Conservation (phyloP, 306 rosid species). For the Senna siamea region DNA sequence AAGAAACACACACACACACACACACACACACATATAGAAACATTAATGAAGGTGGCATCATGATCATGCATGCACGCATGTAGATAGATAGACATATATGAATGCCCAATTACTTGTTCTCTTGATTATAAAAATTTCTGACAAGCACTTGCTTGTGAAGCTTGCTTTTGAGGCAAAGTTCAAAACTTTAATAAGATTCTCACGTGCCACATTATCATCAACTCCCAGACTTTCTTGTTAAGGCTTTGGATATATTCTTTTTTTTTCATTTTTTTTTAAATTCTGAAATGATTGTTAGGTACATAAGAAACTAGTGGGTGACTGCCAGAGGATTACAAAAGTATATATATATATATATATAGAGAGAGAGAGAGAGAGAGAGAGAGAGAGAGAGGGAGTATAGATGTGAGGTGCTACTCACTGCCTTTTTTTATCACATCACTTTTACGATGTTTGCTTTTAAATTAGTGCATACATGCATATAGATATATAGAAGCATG, state of each 20-base stretch:
- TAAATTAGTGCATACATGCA: slow-evolving; percentile 20
- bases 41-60: too few species aligned
- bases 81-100: too few species aligned
- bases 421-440: slow-evolving; percentile 23
- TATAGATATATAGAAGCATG: too few species aligned
- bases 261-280: background rate
- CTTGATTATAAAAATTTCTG: too few species aligned
- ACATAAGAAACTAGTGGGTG: slow-evolving; percentile 36
- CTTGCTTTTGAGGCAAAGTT: too few species aligned
- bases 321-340: slow-evolving; percentile 35
- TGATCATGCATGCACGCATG: too few species aligned
- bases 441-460: slow-evolving; percentile 15
- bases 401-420: slow-evolving; percentile 51
- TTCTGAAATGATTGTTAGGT: slow-evolving; percentile 33
- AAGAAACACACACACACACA: too few species aligned
- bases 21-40: too few species aligned
- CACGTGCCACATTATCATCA: slow-evolving; percentile 38
- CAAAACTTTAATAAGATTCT: slow-evolving; percentile 19
- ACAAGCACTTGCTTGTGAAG: too few species aligned
- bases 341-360: background rate
- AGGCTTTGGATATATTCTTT: slow-evolving; percentile 20
- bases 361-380: slow-evolving; percentile 42
- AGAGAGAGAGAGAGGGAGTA: slow-evolving; percentile 42
- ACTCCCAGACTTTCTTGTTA: slow-evolving; percentile 22
- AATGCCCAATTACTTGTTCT: too few species aligned